Conservation (phyloP, 345 rosid genomes). For the Trapa incisa region DNA sequence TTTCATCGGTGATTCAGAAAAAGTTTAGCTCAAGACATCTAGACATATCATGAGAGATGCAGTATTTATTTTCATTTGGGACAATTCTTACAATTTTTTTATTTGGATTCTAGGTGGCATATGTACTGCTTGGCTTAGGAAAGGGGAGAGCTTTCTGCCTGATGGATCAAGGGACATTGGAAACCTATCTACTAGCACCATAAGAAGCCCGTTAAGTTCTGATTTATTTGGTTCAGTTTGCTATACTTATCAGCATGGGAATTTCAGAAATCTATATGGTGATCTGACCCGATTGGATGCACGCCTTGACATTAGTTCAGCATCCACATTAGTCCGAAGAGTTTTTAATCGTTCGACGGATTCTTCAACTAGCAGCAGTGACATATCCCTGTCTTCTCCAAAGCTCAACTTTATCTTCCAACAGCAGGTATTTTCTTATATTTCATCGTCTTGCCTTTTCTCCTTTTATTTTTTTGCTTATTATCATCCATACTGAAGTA, state of each 20-base stretch:
- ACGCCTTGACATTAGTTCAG: slow-evolving; percentile 60
- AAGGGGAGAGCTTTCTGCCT: slow-evolving; percentile 20
- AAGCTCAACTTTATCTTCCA: slow-evolving; percentile 60
- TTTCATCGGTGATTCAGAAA: neutral
- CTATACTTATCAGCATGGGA: slow-evolving; percentile 58
- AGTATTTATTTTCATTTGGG: neutral
- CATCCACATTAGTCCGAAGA: slow-evolving; percentile 38
- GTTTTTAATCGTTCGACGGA: slow-evolving; percentile 26
- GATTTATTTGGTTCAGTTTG: slow-evolving; percentile 73
- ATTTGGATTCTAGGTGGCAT: slow-evolving; percentile 31
- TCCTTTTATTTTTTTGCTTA: neutral
- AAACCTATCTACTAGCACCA: slow-evolving; percentile 10
- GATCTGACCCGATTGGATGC: slow-evolving; percentile 74
- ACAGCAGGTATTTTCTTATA: slow-evolving; percentile 56
- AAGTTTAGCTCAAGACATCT: neutral
- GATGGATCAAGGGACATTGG: slow-evolving; percentile 12
- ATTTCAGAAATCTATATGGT: slow-evolving; percentile 46
- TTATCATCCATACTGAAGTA: neutral
- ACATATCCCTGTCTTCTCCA: slow-evolving; percentile 39
- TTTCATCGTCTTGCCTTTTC: neutral
- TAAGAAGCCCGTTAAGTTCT: slow-evolving; percentile 42
- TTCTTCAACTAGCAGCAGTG: slow-evolving; percentile 27
- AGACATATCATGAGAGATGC: neutral
- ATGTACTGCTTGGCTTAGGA: slow-evolving; percentile 49
- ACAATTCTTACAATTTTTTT: neutral